Evolutionary conservation across 129 eudicot genomes (phyloP), one percentile per base, ranked within the genome.

Genomic region (Smallanthus sonchifolius): DNA sequence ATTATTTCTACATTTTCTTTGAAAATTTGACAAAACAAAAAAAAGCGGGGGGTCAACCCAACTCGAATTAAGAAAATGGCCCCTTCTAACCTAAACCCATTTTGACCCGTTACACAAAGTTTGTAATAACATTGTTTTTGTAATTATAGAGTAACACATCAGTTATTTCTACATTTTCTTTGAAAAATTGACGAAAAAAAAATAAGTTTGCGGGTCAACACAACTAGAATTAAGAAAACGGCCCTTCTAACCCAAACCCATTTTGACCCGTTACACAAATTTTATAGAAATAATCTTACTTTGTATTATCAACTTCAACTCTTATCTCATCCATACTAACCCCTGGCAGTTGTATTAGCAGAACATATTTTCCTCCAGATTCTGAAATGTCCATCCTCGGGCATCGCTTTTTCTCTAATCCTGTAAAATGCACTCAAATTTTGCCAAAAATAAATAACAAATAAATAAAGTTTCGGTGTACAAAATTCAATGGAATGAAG

Each of bases 301-400:
- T 73, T 34, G 79, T 65, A 65, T 79, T 65, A 65, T 79, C 61
- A 55, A 79, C 83, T 72, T 72, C 74, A 73, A 79, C 78, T 79
- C 79, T 35, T 9, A 79, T 73, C 20, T 79, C 74, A 72, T 66
- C 78, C 2, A 65, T 72, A 65, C 83, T 65, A 47, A 79, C 15
- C 60, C 83, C 83, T 17, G 83, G 83, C 44, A 79, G 62, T 59
- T 79, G 79, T 54, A 79, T 79, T n/a, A 52, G 69, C 40, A 79
- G 19, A 66, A 73, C 16, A 55, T 79, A 79, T 57, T 55, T 79
- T 55, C 78, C 83, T 65, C 60, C 57, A 9, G 64, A 65, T 79
- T 79, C 83, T 13, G 63, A 64, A 55, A 72, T 14, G 19, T 79
- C 78, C 83, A 79, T 79, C 61, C 83, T 72, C 4, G 83, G 83